Evolutionary conservation across 441 rosid genomes (phyloP), one percentile per base, ranked within the genome.

Genomic region (Arabidopsis hybrid): DNA sequence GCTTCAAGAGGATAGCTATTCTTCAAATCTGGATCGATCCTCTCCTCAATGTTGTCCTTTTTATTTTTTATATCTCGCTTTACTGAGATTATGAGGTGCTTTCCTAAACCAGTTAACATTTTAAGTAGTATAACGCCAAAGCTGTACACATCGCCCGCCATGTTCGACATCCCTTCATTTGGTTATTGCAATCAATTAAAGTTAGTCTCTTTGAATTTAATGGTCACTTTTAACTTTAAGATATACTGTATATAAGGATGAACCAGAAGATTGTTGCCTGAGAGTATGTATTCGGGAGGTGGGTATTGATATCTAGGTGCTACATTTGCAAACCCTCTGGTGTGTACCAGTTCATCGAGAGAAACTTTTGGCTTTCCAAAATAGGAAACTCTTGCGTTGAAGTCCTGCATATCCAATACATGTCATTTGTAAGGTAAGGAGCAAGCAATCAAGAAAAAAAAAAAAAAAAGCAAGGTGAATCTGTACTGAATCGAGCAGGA

Each of bases 311-410:
- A 29, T 55, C 60, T 55, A 6, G 16, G 11, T 53, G 60, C 18
- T 32, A 6, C 60, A 32, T 32, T 2, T 32, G 4, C 39, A 56
- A 11, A 13, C 4, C 6, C 2, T 0, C 0, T 26, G 62, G 13
- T 0, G 43, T 58, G 43, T 0, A 18, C 2, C 11, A 6, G 4
- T 4, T 58, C 43, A 58, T 53, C 34, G 7, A 9, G 34, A 21
- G 57, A 52, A 52, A 5, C n/a, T 52, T 42, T 42, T 1, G 46
- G 46, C 46, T 42, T 42, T 42, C 46, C 65, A 18, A 60, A 40
- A 40, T 38, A 60, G 51, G 38, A 21, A 21, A 61, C 35, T 21
- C 21, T 61, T 61, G 51, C 51, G 4, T 61, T 61, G 17, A 61
- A 42, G 3, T 61, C 66, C 51, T 61, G 1, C 66, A 61, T 26